Evolutionary conservation across 148 eudicot genomes (phyloP).

Genomic region (Cornus controversa): DNA sequence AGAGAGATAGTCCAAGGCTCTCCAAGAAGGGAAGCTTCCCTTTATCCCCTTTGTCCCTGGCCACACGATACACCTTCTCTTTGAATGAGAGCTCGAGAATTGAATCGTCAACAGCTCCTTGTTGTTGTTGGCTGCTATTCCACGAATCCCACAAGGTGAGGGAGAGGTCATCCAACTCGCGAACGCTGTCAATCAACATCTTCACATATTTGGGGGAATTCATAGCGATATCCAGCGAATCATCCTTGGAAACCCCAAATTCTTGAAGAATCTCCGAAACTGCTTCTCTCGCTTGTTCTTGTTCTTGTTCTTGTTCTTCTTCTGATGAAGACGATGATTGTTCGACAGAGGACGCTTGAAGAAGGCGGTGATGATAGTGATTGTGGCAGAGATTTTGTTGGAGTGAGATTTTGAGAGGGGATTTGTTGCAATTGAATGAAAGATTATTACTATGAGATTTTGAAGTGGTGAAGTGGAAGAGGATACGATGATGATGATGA

Average conservation of each 20-base stretch:
- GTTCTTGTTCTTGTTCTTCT: conserved; percentile 14
- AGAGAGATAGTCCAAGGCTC: conserved; percentile 65
- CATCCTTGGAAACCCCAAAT: conserved; percentile 37
- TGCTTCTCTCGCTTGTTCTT: conserved; percentile 21
- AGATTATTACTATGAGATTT: no score
- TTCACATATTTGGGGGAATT: conserved; percentile 49
- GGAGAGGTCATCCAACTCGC: conserved; percentile 56
- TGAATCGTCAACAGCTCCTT: background rate
- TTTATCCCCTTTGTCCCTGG: conserved; percentile 57
- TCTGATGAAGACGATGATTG: no score
- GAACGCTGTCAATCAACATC: conserved; percentile 59
- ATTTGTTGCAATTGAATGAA: no score
- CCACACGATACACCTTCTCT: conserved; percentile 56
- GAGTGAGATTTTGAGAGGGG: no score
- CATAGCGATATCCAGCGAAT: conserved; percentile 36
- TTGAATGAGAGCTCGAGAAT: conserved; percentile 27
- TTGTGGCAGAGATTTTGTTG: no score
- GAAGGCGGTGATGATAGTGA: no score
- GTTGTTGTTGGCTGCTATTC: conserved; percentile 12
- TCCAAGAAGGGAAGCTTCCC: conserved; percentile 81
- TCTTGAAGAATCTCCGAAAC: conserved; percentile 44
- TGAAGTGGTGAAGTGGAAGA: no score
- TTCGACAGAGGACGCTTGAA: no score
- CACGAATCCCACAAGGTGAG: conserved; percentile 40
- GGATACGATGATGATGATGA: no score